Base-by-base conservation (phyloP, 2,329 filamentous ascomycete species). In the Metarhizium robertsii region DNA sequence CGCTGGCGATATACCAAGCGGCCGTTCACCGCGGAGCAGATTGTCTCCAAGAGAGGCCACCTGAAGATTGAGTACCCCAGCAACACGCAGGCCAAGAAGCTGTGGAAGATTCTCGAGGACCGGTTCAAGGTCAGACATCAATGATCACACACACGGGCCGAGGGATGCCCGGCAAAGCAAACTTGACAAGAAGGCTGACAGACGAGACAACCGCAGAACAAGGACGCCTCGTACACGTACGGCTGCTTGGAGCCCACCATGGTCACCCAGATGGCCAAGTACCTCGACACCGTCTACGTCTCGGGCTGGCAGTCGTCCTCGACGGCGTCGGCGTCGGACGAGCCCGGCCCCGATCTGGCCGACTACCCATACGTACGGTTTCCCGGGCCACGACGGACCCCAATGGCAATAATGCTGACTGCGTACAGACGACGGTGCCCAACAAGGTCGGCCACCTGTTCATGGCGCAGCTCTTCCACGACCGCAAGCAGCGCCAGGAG, bases 181-280 rank as follows among this genome's bases (percentile, higher is more conserved):
- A 25, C 25, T 25, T 25, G 25, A 25, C 25, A 25, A 25, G 25
- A 25, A 25, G 25, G 16, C 6, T 45, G n/a, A 11, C 42, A 8
- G 16, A 45, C 42, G 42, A 20, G 42, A 16, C n/a, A 3, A 16
- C 1, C 11, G 16, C 42, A 45, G 89, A 88, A 81, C 67, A 84
- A 84, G 65, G 88, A 94, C 67, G 89, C 89, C 50, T 95, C 90
- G 74, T 95, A 87, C 77, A 99, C 94, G 56, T 99, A 96, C 69
- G 94, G 94, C 67, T 97, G 94, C 75, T 80, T 99, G 61, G 94
- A 99, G 69, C 94, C 94, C 11, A 96, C 95, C 55, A 96, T 96
- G 89, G 83, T 99, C 70, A 97, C 94, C 32, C 94, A 99, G 73
- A 99, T 99, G 94, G 92, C 92, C 65, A 96, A 97, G 75, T 97